These are phyloP conservation scores for Metarhizium album DNA, from an alignment of 2,329 filamentous ascomycete genomes.

Conservation along the genomic window DNA sequence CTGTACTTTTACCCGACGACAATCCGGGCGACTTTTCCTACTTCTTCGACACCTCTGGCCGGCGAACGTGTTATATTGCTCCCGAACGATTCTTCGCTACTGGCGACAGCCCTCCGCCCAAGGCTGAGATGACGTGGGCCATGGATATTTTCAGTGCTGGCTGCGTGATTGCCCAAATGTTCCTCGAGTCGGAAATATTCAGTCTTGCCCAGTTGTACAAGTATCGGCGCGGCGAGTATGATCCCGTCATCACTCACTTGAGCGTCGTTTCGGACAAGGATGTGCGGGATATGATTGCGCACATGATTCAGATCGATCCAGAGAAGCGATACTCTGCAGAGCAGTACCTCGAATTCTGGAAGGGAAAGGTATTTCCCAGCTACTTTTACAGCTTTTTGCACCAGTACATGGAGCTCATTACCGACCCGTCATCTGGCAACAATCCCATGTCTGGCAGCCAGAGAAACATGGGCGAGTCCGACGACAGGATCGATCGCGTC, in stretches of 20 bases:
- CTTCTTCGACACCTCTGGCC: conserved; percentile 88
- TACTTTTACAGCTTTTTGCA: conserved; percentile 98
- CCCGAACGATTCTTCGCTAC: conserved; percentile 80
- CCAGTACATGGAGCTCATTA: conserved; percentile 94
- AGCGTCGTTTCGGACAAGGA: conserved; percentile 81
- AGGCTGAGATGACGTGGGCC: conserved; percentile 64
- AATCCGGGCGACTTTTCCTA: conserved; percentile 97
- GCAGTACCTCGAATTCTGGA: conserved; percentile 88
- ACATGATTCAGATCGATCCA: conserved; percentile 94
- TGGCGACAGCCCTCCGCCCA: conserved; percentile 51
- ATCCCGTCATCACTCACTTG: conserved; percentile 70
- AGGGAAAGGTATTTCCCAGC: conserved; percentile 80
- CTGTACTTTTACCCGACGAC: conserved; percentile 84
- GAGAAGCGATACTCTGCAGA: conserved; percentile 87
- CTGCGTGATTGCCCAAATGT: conserved; percentile 93
- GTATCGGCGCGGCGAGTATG: conserved; percentile 86
- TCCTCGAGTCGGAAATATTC: conserved; percentile 93
- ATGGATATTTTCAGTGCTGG: conserved; percentile 99
- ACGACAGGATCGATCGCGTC: conserved; percentile 87
- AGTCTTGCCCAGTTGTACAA: conserved; percentile 93
- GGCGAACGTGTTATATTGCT: conserved; percentile 88
- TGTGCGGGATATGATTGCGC: conserved; percentile 76
- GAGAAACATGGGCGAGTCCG: conserved; percentile 72
- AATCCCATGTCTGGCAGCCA: conserved; percentile 54
- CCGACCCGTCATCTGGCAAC: conserved; percentile 75